Evolutionary conservation across 331 rosid genomes (phyloP).

Genomic region (Acacia concinna): DNA sequence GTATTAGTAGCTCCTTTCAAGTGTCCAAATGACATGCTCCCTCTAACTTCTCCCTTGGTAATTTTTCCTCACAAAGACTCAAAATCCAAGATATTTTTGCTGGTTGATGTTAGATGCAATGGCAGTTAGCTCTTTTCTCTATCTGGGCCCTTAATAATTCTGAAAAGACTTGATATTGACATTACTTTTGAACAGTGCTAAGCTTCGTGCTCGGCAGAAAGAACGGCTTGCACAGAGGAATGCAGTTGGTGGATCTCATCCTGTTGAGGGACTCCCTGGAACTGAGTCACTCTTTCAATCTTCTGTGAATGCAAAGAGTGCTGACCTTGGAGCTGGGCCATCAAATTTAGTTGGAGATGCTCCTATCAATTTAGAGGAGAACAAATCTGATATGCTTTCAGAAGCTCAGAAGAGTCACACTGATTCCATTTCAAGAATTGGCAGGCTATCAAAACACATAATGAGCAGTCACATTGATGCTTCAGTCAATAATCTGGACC

Average conservation of each 20-base stretch:
- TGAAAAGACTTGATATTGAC: constrained; percentile 24
- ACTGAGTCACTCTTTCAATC: constrained; percentile 42
- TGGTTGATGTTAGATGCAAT: constrained; percentile 15
- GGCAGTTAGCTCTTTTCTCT: constrained; percentile 22
- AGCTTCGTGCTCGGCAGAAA: constrained; percentile 93
- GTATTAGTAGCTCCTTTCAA: background rate
- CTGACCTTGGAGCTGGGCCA: constrained; percentile 47
- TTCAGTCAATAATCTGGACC: constrained; percentile 54
- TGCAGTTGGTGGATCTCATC: constrained; percentile 48
- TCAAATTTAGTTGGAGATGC: constrained; percentile 55
- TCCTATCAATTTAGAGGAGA: constrained; percentile 61
- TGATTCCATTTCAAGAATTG: constrained; percentile 58
- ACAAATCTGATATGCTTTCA: constrained; percentile 38
- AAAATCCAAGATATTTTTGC: background rate
- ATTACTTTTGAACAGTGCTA: constrained; percentile 64
- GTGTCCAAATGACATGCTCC: background rate
- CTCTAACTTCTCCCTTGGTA: constrained; percentile 15
- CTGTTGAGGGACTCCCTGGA: constrained; percentile 49
- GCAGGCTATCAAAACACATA: constrained; percentile 55
- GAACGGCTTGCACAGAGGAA: constrained; percentile 70
- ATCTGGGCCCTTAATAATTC: background rate
- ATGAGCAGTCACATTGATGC: constrained; percentile 53
- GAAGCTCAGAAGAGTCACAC: constrained; percentile 52
- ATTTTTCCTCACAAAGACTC: background rate
- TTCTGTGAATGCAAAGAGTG: constrained; percentile 47